Evolutionary conservation across 1,284 basidiomycete species (phyloP), one percentile per base, ranked within the genome.

Genomic region (Anthracocystis panici-leucophaei): DNA sequence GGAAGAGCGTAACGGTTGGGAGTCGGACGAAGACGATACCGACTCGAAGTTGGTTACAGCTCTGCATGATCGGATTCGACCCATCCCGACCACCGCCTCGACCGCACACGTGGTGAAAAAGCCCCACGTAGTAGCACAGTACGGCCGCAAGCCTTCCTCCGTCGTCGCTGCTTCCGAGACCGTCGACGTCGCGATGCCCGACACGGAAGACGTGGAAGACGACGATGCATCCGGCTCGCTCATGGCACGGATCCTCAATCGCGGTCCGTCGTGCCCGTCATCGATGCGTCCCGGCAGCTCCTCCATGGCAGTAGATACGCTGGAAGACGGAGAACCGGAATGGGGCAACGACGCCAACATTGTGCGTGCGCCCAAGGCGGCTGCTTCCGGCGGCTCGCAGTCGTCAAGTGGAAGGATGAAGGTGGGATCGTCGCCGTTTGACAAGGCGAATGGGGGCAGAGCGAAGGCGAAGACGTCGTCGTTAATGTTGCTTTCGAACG

Each of bases 261-360:
- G 41, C 5, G 4, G 16, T 5, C 31, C 42, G 20, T 20, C 8
- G 0, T 38, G 25, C n/a, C 20, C 51, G 14, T 40, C 59, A 0
- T 29, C 40, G 3, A 33, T 54, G 11, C 57, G 48, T 27, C 41
- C 48, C 11, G 14, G 20, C 29, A 27, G 46, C 27, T 27, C 27
- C 4, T 55, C 59, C 8, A 55, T 51, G 33, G 29, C 55, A 3
- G 46, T 58, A 4, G 71, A 74, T 9, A 63, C 51, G 16, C 57
- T 71, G 7, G 67, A 75, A 33, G 73, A 75, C 31, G 61, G 53
- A 20, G 73, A 75, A 40, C 73, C 73, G 9, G 73, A 75, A 20
- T 75, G 73, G 73, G 73, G 73, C 14, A 75, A 75, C 31, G 73
- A 75, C 27, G 73, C 72, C 16, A 60, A 64, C 40, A 52, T 75